phyloP scores from a whole-genome alignment of 2,329 filamentous ascomycete genomes.

The Rhynchosporium secalis region DNA sequence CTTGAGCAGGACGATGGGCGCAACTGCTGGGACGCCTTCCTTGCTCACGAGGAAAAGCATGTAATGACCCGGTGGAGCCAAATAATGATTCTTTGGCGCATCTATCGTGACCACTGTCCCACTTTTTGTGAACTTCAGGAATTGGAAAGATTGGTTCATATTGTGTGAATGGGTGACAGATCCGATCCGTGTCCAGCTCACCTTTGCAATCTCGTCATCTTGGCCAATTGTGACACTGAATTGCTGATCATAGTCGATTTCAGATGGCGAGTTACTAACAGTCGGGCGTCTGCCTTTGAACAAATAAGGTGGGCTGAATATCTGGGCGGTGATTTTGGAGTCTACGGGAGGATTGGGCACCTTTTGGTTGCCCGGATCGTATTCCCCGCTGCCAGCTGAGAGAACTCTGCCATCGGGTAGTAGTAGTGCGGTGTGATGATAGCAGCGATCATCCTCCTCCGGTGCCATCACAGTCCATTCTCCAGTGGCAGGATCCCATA shows the following conservation, averaged over 20 bases:
- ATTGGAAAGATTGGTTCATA: constrained; percentile 19
- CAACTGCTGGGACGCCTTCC: constrained; percentile 9
- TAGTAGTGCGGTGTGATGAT: constrained; percentile 17
- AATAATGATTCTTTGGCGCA: constrained; percentile 10
- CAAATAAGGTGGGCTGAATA: constrained; percentile 18
- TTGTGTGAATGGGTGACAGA: constrained; percentile 18
- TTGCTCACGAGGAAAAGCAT: constrained; percentile 9
- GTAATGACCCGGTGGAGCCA: constrained; percentile 11
- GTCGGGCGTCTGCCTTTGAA: constrained; percentile 17
- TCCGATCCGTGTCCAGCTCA: constrained; percentile 16
- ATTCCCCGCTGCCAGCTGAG: constrained; percentile 17
- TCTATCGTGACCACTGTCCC: constrained; percentile 8
- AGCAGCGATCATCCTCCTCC: constrained; percentile 14
- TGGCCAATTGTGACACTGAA: constrained; percentile 15
- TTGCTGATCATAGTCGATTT: constrained; percentile 12
- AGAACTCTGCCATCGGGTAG: constrained; percentile 17
- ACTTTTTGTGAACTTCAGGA: constrained; percentile 12
- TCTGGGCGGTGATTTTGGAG: constrained; percentile 12
- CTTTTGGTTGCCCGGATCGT: constrained; percentile 13
- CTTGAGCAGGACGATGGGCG: constrained; percentile 8
- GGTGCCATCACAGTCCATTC: constrained; percentile 17
- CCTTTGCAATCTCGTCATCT: constrained; percentile 12
- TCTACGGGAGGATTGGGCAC: constrained; percentile 4
- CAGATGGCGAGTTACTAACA: constrained; percentile 8
- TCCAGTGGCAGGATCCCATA: constrained; percentile 15